Conservation (phyloP, 208 protist species). For the Acanthamoeba healyi region DNA sequence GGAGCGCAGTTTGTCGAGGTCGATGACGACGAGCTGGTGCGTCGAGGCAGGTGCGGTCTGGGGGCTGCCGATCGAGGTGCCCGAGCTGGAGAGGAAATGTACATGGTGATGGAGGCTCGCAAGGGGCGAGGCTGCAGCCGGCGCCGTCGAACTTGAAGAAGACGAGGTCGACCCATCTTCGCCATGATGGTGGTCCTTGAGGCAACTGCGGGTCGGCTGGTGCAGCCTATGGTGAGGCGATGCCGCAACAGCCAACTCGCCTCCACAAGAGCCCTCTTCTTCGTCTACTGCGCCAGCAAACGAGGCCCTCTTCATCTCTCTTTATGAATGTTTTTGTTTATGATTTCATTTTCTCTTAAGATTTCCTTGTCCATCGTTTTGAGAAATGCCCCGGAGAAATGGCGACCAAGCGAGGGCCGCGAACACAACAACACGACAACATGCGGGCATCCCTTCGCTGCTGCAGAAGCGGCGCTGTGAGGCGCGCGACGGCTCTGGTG, state of each 20-base stretch:
- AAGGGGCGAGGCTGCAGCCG: neutral
- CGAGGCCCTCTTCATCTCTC: neutral
- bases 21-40: slow-evolving; percentile 11
- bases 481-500: no score
- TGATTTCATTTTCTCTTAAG: neutral
- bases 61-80: neutral
- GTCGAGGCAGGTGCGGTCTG: neutral
- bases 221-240: neutral
- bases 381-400: no score
- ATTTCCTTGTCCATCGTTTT: neutral
- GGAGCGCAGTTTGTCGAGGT: neutral
- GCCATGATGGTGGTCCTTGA: neutral
- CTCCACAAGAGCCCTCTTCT: neutral
- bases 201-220: neutral
- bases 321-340: neutral
- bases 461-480: no score
- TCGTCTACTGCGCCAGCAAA: neutral
- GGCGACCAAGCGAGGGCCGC: no score
- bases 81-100: slow-evolving; percentile 30
- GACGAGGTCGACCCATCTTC: neutral
- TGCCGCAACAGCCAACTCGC: neutral
- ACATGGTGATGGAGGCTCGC: neutral
- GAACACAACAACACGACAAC: neutral
- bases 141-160: neutral
- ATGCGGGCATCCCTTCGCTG: neutral